Percentiles rank a stretch among this genome's conserved stretches.
phyloP scores from a whole-genome alignment of 371 early-diverging fungal species.

The Haplosporangium sp. region DNA sequence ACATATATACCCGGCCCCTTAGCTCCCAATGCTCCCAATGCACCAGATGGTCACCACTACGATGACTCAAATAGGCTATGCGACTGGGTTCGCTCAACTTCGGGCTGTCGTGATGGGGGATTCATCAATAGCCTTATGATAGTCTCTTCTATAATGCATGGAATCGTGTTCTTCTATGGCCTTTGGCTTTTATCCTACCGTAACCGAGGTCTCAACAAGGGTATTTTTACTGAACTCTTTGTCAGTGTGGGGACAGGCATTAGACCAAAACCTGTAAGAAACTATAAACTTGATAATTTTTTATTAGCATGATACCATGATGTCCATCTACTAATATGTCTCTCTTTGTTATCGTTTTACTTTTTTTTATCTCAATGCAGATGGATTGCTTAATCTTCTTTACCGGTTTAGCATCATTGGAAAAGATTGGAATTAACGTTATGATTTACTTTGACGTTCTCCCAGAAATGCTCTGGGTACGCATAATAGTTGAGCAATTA shows the following conservation, averaged over 20 bases:
- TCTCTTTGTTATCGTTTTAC: not conserved
- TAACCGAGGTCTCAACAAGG: constrained; percentile 42
- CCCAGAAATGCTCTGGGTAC: constrained; percentile 43
- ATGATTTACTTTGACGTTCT: constrained; percentile 39
- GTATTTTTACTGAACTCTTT: constrained; percentile 46
- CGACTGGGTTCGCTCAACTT: constrained; percentile 52
- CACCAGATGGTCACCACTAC: not conserved
- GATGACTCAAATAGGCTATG: constrained; percentile 9
- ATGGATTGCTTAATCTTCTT: constrained; percentile 56
- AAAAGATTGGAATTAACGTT: constrained; percentile 37
- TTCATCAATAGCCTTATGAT: constrained; percentile 35
- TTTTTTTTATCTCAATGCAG: constrained; percentile 1
- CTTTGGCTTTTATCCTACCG: constrained; percentile 46
- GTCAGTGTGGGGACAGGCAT: constrained; percentile 34
- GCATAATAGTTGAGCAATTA: constrained; percentile 42
- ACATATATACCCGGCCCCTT: constrained; percentile 14
- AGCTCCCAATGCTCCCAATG: constrained; percentile 12
- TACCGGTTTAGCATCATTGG: constrained; percentile 29
- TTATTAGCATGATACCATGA: not conserved
- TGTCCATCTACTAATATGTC: not conserved
- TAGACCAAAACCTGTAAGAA: constrained; percentile 51
- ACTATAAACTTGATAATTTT: not conserved
- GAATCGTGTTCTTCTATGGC: constrained; percentile 34
- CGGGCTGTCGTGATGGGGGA: constrained; percentile 48
- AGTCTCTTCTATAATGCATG: constrained; percentile 36